Conservation (phyloP, 352 stramenopile genomes). For the Phytophthora pluvialis region DNA sequence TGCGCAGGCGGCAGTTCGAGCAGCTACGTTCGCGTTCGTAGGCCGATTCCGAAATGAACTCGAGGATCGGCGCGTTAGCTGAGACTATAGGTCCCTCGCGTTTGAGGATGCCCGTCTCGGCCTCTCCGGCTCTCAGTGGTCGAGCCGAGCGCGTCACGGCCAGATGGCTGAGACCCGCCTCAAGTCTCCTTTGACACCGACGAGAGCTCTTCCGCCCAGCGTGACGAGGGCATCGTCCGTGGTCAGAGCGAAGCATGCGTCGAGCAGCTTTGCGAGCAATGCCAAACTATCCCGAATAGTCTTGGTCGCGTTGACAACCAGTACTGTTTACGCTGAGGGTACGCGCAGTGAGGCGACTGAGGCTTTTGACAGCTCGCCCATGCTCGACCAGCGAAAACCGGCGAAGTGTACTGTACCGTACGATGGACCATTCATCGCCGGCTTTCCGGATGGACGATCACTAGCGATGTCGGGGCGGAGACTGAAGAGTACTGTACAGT, state of each 20-base stretch:
- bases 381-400: constrained; percentile 14
- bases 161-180: constrained; percentile 28
- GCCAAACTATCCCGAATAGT: neutral
- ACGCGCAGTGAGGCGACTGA: too few relatives aligned
- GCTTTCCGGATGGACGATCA: neutral
- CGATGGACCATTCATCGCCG: neutral
- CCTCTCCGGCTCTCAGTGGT: constrained; percentile 22
- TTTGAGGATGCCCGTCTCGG: neutral
- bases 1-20: neutral
- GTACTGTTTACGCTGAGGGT: too few relatives aligned
- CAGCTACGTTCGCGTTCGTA: neutral
- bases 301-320: too few relatives aligned
- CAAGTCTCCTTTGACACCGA: constrained; percentile 13
- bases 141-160: constrained; percentile 23
- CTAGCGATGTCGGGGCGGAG: neutral
- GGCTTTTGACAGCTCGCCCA: neutral
- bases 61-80: neutral
- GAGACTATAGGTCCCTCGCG: constrained; percentile 17
- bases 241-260: neutral
- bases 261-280: neutral
- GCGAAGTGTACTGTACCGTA: neutral
- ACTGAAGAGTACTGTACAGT: neutral
- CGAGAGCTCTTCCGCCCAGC: neutral
- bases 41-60: constrained; percentile 27
- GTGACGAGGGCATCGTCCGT: neutral